Evolutionary conservation across 768 basidiomycete genomes (phyloP).

Genomic region (Leccinum subtestaceum): DNA sequence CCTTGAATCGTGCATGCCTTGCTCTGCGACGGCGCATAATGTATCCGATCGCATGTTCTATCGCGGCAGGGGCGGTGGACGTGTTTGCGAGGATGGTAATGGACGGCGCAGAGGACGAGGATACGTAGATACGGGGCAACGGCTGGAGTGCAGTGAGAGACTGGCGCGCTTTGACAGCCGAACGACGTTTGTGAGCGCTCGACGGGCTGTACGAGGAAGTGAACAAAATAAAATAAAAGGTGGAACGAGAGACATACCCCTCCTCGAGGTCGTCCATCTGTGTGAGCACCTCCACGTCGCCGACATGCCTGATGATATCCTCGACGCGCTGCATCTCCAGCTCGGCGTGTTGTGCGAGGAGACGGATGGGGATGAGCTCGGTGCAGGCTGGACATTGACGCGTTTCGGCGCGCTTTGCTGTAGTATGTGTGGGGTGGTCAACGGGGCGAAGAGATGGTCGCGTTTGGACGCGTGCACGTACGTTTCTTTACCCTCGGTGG

Average conservation of each 20-base stretch:
- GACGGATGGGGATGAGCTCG: conserved; percentile 68
- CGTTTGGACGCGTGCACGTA: conserved; percentile 27
- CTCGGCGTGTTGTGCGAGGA: conserved; percentile 60
- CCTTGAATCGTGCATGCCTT: conserved; percentile 63
- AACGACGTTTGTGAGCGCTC: conserved; percentile 33
- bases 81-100: conserved; percentile 16
- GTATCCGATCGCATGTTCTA: conserved; percentile 54
- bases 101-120: conserved; percentile 15
- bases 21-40: conserved; percentile 70
- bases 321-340: conserved; percentile 71
- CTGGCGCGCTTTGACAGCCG: conserved; percentile 44
- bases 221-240: not conserved
- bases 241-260: conserved; percentile 40
- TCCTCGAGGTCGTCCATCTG: conserved; percentile 50
- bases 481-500: conserved; percentile 47
- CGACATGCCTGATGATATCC: conserved; percentile 60
- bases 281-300: conserved; percentile 54
- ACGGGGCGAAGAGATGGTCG: not conserved
- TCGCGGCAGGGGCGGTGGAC: conserved; percentile 30
- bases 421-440: not conserved
- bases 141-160: conserved; percentile 32
- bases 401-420: conserved; percentile 74
- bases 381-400: conserved; percentile 71
- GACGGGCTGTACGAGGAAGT: conserved; percentile 26
- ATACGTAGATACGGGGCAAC: conserved; percentile 24